A percentile compares a stretch with the other conserved stretches of the same genome.
phyloP scores from a whole-genome alignment of 805 yeast genomes.

The Clavispora santaluciae region DNA sequence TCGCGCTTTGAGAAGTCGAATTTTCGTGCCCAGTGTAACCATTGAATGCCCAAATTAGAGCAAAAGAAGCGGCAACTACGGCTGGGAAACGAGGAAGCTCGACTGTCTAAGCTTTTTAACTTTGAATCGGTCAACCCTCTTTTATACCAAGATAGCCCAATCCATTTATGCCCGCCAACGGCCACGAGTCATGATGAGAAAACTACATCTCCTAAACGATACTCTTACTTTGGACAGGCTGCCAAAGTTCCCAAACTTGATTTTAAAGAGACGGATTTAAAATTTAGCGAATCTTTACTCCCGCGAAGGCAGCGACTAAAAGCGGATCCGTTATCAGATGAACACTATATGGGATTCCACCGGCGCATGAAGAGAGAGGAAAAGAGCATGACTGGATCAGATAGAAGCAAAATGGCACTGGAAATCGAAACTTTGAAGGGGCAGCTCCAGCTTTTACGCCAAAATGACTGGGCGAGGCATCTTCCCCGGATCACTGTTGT shows the following conservation, averaged over 20 bases:
- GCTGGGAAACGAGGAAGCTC: slow-evolving; percentile 19
- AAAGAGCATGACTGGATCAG: slow-evolving; percentile 51
- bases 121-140: slow-evolving; percentile 30
- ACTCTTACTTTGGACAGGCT: slow-evolving; percentile 13
- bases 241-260: background rate
- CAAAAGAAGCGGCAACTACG: slow-evolving; percentile 22
- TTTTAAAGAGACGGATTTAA: background rate
- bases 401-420: slow-evolving; percentile 45
- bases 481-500: slow-evolving; percentile 47
- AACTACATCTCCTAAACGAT: slow-evolving; percentile 2
- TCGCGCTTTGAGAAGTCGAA: background rate
- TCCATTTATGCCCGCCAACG: slow-evolving; percentile 10
- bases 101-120: slow-evolving; percentile 22
- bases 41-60: slow-evolving; percentile 3
- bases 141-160: slow-evolving; percentile 18
- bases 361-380: slow-evolving; percentile 62
- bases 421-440: slow-evolving; percentile 56
- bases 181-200: slow-evolving; percentile 2
- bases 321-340: slow-evolving; percentile 44
- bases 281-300: slow-evolving; percentile 1
- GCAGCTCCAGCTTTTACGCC: slow-evolving; percentile 34
- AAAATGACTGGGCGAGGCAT: slow-evolving; percentile 44
- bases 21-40: background rate
- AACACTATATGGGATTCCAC: slow-evolving; percentile 44
- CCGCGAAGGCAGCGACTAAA: slow-evolving; percentile 19